Percentiles rank a stretch among this genome's conserved stretches.
These are phyloP conservation scores for Malus fusca DNA, from an alignment of 306 rosid genomes.

Conservation along the genomic window DNA sequence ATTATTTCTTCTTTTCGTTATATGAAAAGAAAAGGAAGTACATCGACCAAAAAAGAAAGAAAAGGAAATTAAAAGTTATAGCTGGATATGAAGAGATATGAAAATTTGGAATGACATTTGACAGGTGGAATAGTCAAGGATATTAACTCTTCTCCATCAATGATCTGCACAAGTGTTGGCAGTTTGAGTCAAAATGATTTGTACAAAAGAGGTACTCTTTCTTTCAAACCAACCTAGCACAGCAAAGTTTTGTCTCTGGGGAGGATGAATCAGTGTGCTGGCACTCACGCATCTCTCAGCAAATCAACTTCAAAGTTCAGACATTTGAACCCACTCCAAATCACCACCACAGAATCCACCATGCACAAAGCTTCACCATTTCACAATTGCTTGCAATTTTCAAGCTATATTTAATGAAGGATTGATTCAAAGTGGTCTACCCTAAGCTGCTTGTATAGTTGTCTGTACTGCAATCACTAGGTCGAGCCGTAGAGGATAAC, in stretches of 20 bases:
- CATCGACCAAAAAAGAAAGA: too few relatives aligned
- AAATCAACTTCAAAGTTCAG: not conserved
- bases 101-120: constrained; percentile 5
- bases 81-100: not conserved
- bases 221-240: constrained; percentile 37
- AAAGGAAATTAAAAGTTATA: not conserved
- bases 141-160: constrained; percentile 16
- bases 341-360: constrained; percentile 15
- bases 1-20: not conserved
- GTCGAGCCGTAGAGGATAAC: not conserved
- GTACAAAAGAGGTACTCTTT: constrained; percentile 15
- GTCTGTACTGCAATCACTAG: not conserved
- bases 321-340: constrained; percentile 13
- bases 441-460: not conserved
- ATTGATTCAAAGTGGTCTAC: not conserved
- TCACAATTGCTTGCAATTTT: not conserved
- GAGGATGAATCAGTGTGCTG: constrained; percentile 69
- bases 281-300: constrained; percentile 23
- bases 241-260: constrained; percentile 43
- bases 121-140: constrained; percentile 6
- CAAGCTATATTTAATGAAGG: not conserved
- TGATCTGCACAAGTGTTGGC: constrained; percentile 27
- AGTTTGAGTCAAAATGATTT: constrained; percentile 16
- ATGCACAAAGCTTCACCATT: not conserved
- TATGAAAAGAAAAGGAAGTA: not conserved